Conservation (phyloP, 768 basidiomycete genomes). For the Podaxis pistillaris region DNA sequence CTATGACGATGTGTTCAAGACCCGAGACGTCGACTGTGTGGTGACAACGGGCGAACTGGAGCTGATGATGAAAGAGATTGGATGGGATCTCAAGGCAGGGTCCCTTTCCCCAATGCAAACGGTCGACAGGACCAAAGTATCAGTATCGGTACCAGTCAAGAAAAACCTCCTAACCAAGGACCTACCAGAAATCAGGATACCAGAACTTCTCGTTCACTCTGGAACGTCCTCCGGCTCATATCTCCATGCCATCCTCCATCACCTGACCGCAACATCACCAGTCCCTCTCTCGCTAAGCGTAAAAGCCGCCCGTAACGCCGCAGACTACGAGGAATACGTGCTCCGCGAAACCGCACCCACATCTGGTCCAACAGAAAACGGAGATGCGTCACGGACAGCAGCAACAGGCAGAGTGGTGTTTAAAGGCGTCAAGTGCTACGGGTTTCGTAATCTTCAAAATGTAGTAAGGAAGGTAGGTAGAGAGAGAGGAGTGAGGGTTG, state of each 20-base stretch:
- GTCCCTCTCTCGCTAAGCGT: slow-evolving; percentile 48
- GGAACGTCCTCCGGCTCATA: slow-evolving; percentile 95
- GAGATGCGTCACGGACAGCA: not conserved
- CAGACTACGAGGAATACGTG: slow-evolving; percentile 77
- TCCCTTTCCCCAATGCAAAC: slow-evolving; percentile 30
- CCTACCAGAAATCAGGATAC: slow-evolving; percentile 36
- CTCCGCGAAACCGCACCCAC: slow-evolving; percentile 27
- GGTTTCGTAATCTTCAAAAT: slow-evolving; percentile 96
- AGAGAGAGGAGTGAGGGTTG: slow-evolving; percentile 73
- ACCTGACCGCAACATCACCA: slow-evolving; percentile 41
- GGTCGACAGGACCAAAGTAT: not conserved
- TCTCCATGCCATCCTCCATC: slow-evolving; percentile 72
- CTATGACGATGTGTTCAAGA: slow-evolving; percentile 75
- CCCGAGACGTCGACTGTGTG: slow-evolving; percentile 95
- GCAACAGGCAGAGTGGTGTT: slow-evolving; percentile 66
- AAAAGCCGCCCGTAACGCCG: slow-evolving; percentile 56
- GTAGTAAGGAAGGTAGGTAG: slow-evolving; percentile 91
- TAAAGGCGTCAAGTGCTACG: slow-evolving; percentile 94
- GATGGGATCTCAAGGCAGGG: slow-evolving; percentile 72
- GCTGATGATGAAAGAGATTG: slow-evolving; percentile 76
- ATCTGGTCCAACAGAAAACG: not conserved
- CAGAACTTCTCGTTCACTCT: slow-evolving; percentile 72
- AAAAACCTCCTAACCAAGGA: slow-evolving; percentile 15
- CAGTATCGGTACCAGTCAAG: not conserved
- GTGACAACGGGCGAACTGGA: slow-evolving; percentile 95